phyloP scores from a whole-genome alignment of 2,329 filamentous ascomycete genomes.

The Thelonectria rubi region DNA sequence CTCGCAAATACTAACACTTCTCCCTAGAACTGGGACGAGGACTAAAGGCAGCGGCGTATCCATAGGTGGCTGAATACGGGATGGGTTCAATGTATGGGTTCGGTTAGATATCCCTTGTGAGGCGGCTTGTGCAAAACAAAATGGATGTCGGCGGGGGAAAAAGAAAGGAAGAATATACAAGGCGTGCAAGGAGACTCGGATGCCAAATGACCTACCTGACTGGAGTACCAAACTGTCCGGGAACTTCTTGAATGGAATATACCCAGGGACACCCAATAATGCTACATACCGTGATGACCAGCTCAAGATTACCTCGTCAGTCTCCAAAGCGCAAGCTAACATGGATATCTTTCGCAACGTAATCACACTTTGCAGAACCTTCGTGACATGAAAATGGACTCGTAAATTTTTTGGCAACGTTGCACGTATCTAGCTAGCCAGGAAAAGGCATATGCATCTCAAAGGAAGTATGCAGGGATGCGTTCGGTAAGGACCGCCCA shows the following conservation, averaged over 20 bases:
- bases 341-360: neutral
- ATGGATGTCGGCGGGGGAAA: constrained; percentile 10
- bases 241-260: constrained; percentile 9
- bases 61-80: constrained; percentile 34
- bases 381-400: constrained; percentile 22
- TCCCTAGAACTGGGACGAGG: constrained; percentile 69
- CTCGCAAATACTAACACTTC: constrained; percentile 41
- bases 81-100: constrained; percentile 33
- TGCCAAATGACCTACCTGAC: neutral
- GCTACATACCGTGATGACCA: constrained; percentile 9
- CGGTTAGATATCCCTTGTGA: constrained; percentile 34
- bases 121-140: constrained; percentile 18
- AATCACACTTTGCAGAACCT: neutral
- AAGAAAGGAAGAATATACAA: constrained; percentile 10
- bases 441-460: constrained; percentile 26
- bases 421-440: constrained; percentile 29
- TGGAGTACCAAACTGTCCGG: constrained; percentile 12
- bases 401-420: constrained; percentile 28
- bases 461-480: constrained; percentile 23
- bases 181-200: constrained; percentile 13
- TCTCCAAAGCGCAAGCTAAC: neutral
- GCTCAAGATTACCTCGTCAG: no score
- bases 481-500: constrained; percentile 22
- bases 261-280: constrained; percentile 19
- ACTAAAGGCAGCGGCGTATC: constrained; percentile 54